phyloP scores from a whole-genome alignment of 1,139 yeast species.

The Pneumocystis canis region DNA sequence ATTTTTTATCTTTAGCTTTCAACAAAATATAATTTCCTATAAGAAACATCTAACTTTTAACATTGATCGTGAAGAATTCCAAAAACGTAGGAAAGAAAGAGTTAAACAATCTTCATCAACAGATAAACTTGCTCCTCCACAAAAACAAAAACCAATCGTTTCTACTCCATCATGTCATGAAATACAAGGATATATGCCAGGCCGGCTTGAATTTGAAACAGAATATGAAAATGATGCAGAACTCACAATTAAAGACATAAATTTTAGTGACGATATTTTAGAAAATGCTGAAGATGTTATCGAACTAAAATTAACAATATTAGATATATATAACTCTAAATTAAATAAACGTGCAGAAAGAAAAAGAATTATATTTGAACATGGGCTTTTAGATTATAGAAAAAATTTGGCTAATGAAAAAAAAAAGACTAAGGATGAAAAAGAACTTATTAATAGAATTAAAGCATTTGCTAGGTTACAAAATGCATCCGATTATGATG shows the following conservation, averaged over 20 bases:
- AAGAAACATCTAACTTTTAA: conserved; percentile 59
- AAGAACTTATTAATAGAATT: conserved; percentile 57
- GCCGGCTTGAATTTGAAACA: conserved; percentile 86
- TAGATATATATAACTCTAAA: conserved; percentile 80
- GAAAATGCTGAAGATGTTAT: conserved; percentile 67
- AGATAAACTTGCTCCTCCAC: conserved; percentile 32
- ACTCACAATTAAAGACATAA: conserved; percentile 82
- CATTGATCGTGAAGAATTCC: conserved; percentile 54
- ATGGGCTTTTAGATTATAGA: conserved; percentile 69
- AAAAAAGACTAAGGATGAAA: conserved; percentile 74
- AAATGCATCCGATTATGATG: conserved; percentile 66
- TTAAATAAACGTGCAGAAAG: conserved; percentile 86
- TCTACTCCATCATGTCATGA: conserved; percentile 95
- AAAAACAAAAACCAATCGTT: conserved; percentile 75
- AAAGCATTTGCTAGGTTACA: conserved; percentile 72
- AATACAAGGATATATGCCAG: conserved; percentile 97
- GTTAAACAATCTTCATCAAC: conserved; percentile 57
- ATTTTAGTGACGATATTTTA: conserved; percentile 65
- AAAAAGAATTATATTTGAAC: conserved; percentile 64
- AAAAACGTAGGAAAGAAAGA: conserved; percentile 52
- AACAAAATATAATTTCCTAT: conserved; percentile 31
- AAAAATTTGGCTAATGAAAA: conserved; percentile 63
- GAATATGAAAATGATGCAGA: conserved; percentile 97
- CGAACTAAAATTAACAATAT: conserved; percentile 70
- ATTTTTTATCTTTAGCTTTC: neutral